Evolutionary conservation across 148 eudicot genomes (phyloP), one percentile per base, ranked within the genome.

Genomic region (Limonium bicolor): DNA sequence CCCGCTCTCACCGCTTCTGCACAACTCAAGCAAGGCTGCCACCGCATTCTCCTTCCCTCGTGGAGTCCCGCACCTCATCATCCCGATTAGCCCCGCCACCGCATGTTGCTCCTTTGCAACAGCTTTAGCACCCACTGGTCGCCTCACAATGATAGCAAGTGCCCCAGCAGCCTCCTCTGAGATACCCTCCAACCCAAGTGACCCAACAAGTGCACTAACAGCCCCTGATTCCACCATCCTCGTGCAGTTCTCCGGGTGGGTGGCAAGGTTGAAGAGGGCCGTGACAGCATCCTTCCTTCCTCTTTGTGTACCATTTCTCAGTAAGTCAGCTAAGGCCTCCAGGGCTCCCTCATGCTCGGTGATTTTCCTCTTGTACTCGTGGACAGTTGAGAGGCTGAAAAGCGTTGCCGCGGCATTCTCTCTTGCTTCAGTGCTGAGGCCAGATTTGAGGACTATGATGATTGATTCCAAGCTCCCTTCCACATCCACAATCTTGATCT

Each of bases 391-490:
- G 15, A 87, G 83, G 48, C 96, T 87, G 60, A 87, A 87, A 38
- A 87, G 36, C 0, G 96, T 83, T 0, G 96, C 96, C 1, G 94
- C 96, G 20, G 96, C 94, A 22, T 87, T 87, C 66, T 87, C 96
- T 59, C 82, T 55, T 0, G 96, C 80, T 40, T 87, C 94, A 1
- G 68, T 71, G 1, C 83, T 79, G 53, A 60, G 77, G 27, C 96
- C 94, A 27, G 32, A 32, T 48, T 54, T 66, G 50, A 87, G 56
- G 38, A 83, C 94, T 19, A 58, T 48, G 15, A 79, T 85, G 17
- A 87, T 64, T 10, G 71, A 70, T 12, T 53, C 67, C 41, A 87
- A 62, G 56, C 96, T 82, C 33, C 72, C 86, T 58, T 61, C 56
- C 54, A 76, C 92, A 25, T 73, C 75, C 72, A 87, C 64, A 20